Conservation (phyloP, 1,284 basidiomycete species). For the Xanthoconium separans region DNA sequence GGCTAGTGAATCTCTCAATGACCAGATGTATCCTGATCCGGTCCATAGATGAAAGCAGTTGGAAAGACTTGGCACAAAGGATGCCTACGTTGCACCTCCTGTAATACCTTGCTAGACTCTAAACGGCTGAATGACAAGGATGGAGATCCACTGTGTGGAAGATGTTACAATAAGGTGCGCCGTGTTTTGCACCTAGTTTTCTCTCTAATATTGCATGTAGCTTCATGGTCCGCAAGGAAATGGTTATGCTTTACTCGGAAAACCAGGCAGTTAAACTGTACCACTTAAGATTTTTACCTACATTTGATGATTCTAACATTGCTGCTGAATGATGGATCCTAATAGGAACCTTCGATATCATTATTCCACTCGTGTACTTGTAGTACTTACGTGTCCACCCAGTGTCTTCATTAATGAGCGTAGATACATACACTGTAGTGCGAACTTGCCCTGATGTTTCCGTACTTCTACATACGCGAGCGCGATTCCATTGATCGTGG, state of each 20-base stretch:
- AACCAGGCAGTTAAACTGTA: slow-evolving; percentile 42
- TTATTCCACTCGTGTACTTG: slow-evolving; percentile 24
- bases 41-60: slow-evolving; percentile 62
- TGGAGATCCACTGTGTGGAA: slow-evolving; percentile 63
- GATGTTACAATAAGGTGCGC: slow-evolving; percentile 71
- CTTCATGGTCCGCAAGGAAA: slow-evolving; percentile 68
- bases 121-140: slow-evolving; percentile 71
- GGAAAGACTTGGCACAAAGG: slow-evolving; percentile 74
- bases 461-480: background rate
- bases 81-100: slow-evolving; percentile 73
- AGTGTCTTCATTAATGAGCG: slow-evolving; percentile 12
- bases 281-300: background rate
- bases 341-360: slow-evolving; percentile 17
- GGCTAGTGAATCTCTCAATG: slow-evolving; percentile 28
- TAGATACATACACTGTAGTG: slow-evolving; percentile 14
- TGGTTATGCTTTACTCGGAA: slow-evolving; percentile 73
- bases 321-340: slow-evolving; percentile 11
- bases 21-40: slow-evolving; percentile 8
- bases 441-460: slow-evolving; percentile 5
- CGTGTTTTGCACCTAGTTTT: background rate
- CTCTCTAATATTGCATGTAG: slow-evolving; percentile 33
- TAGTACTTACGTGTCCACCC: slow-evolving; percentile 20
- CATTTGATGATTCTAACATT: background rate
- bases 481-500: background rate
- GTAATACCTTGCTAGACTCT: slow-evolving; percentile 64